Base-by-base conservation (phyloP, 2,329 filamentous ascomycete species). In the Ophiostoma himal-ulmi region DNA sequence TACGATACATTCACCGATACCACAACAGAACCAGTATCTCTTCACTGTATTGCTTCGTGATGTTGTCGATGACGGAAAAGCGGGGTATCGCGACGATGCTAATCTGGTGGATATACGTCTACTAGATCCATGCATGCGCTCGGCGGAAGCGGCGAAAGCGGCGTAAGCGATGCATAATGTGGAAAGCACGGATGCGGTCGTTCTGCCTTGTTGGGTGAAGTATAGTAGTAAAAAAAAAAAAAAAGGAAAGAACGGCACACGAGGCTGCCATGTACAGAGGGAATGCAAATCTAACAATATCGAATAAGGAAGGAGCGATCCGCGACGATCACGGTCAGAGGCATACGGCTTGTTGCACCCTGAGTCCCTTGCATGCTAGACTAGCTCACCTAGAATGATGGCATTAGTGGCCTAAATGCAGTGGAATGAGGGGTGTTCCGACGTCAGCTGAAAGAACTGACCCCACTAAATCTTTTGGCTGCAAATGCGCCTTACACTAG, bases 71-170 rank as follows among this genome's bases (percentile, higher is more conserved):
- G 22, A 57, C n/a, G 11, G 52, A 26, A 26, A 26, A 57, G n/a
- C 52, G 52, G 52, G 52, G 52, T 57, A 57, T 30, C 52, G n/a
- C 52, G 52, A 57, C 22, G 52, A 26, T 57, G n/a, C 22, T 48
- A 48, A 48, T 48, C n/a, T 48, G 44, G 44, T 48, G 44, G 44
- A 48, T 48, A 48, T 48, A 39, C 37, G 44, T n/a, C 44, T 6
- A 48, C 44, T 20, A 26, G 52, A 14, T 26, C 52, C 22, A 26
- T 26, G 13, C 52, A 26, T 30, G 22, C 17, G n/a, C 52, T 57
- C 52, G 52, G 52, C 52, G 52, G 13, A 26, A 57, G 22, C 52
- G 22, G 52, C 52, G 52, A 26, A 8, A 22, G n/a, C 52, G 22
- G 52, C 52, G 52, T 26, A 8, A 22, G n/a, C 26, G 30, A 48